Percentiles rank a stretch among this genome's conserved stretches.
These are phyloP conservation scores for Rhytidhysteron rufulum DNA, from an alignment of 2,329 filamentous ascomycete species.

Conservation along the genomic window DNA sequence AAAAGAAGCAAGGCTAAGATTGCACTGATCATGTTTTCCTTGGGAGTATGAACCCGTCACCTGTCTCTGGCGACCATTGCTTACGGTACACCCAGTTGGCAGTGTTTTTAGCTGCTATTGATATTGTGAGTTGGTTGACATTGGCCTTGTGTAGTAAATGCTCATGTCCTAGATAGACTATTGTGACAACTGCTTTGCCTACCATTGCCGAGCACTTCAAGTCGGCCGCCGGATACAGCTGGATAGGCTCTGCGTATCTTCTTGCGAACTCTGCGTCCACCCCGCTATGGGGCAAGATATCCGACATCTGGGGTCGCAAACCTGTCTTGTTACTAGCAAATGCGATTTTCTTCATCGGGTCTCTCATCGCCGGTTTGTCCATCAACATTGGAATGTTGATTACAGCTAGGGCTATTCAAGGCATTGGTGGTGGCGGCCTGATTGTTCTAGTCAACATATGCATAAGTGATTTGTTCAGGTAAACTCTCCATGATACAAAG, in stretches of 20 bases:
- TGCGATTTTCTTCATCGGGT: conserved; percentile 59
- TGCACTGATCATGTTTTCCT: conserved; percentile 47
- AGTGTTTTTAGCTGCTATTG: conserved; percentile 57
- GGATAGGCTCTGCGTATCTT: conserved; percentile 52
- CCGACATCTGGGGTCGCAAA: conserved; percentile 66
- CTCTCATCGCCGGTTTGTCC: conserved; percentile 56
- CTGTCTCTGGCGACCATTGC: neutral
- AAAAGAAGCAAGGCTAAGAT: conserved; percentile 40
- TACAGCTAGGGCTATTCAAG: conserved; percentile 59
- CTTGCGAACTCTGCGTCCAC: conserved; percentile 49
- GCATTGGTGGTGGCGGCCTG: conserved; percentile 60
- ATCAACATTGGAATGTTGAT: conserved; percentile 61
- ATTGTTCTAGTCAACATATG: conserved; percentile 62
- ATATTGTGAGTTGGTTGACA: conserved; percentile 51
- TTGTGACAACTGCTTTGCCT: conserved; percentile 59
- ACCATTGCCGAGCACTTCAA: conserved; percentile 55
- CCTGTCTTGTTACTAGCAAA: conserved; percentile 59
- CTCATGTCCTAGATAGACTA: conserved; percentile 36
- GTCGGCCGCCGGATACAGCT: conserved; percentile 48
- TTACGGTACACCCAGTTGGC: conserved; percentile 41
- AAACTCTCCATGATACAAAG: too few species aligned
- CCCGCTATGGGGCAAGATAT: conserved; percentile 60
- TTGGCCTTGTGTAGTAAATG: neutral
- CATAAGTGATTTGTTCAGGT: conserved; percentile 61
- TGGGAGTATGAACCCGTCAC: conserved; percentile 23